phyloP scores from a whole-genome alignment of 2,329 filamentous ascomycete species.

The Pseudogymnoascus sp. region DNA sequence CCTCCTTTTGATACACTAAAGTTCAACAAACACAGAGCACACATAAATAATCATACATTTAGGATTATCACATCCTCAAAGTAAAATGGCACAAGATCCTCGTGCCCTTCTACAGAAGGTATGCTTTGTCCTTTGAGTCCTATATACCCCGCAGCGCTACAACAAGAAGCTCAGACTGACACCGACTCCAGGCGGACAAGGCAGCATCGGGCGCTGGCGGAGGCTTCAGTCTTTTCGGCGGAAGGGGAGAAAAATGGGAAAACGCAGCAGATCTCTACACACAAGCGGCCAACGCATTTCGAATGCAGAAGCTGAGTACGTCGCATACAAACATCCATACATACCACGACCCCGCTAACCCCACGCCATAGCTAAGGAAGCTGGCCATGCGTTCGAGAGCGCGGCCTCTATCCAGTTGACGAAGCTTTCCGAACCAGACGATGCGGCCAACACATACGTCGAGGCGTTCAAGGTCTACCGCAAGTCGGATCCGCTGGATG shows the following conservation, averaged over 20 bases:
- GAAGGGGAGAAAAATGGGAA: slow-evolving; percentile 80
- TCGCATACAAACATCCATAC: slow-evolving; percentile 11
- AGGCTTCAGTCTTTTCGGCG: slow-evolving; percentile 86
- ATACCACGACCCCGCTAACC: not conserved
- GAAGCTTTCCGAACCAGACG: slow-evolving; percentile 83
- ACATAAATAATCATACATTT: slow-evolving; percentile 11
- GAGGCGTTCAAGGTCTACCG: slow-evolving; percentile 95
- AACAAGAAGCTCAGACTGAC: slow-evolving; percentile 19
- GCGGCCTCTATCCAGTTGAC: slow-evolving; percentile 73
- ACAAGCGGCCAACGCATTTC: slow-evolving; percentile 85
- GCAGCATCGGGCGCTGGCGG: slow-evolving; percentile 62
- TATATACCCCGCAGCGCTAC: slow-evolving; percentile 1
- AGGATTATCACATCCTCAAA: slow-evolving; percentile 9
- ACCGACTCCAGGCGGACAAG: slow-evolving; percentile 68
- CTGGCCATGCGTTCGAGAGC: slow-evolving; percentile 77
- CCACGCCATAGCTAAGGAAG: slow-evolving; percentile 51
- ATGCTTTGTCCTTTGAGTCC: slow-evolving; percentile 15
- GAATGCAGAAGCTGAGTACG: slow-evolving; percentile 75
- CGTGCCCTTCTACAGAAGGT: slow-evolving; percentile 74
- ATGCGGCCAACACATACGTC: slow-evolving; percentile 78
- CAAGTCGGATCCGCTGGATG: slow-evolving; percentile 75
- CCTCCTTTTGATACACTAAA: not conserved
- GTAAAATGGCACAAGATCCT: slow-evolving; percentile 65
- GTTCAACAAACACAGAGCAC: slow-evolving; percentile 9
- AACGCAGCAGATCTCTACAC: slow-evolving; percentile 80